phyloP scores from a whole-genome alignment of 208 protist genomes.

The Trypanosoma cruzi region DNA sequence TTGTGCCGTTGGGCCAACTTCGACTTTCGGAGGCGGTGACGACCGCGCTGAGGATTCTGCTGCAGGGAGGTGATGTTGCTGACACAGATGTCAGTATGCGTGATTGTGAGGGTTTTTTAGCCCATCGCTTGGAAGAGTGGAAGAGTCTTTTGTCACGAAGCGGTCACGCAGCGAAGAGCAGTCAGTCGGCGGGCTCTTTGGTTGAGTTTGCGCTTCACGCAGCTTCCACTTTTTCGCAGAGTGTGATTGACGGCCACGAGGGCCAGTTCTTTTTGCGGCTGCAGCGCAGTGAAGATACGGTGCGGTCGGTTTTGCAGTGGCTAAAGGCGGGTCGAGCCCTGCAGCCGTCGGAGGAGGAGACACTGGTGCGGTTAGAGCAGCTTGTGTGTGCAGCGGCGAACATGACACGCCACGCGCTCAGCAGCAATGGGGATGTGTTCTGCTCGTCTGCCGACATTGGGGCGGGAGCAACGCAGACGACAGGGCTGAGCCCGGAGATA shows the following conservation, averaged over 20 bases:
- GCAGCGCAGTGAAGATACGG: conserved; percentile 16
- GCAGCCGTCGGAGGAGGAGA: conserved; percentile 12
- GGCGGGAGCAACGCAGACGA: not conserved
- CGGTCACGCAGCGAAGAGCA: not conserved
- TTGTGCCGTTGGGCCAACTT: conserved; percentile 35
- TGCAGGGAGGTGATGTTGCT: conserved; percentile 22
- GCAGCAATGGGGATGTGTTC: not conserved
- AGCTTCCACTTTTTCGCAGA: conserved; percentile 16
- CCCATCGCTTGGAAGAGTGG: conserved; percentile 8
- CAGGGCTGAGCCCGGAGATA: conserved; percentile 8
- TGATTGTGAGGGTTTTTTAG: conserved; percentile 2
- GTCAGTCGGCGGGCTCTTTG: not conserved
- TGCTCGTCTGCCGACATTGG: not conserved
- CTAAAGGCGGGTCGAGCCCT: conserved; percentile 12
- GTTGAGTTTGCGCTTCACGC: conserved; percentile 3
- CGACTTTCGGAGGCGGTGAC: conserved; percentile 39
- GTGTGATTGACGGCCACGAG: not conserved
- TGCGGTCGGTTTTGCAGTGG: conserved; percentile 17
- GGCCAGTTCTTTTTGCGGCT: conserved; percentile 7
- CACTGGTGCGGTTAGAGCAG: conserved; percentile 9
- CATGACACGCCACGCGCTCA: conserved; percentile 1
- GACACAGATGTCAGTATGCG: not conserved
- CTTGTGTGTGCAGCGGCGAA: conserved; percentile 9
- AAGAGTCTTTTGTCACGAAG: not conserved
- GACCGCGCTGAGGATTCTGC: conserved; percentile 38